These are phyloP conservation scores for Suillus luteus DNA, from an alignment of 768 basidiomycete genomes.

Conservation along the genomic window DNA sequence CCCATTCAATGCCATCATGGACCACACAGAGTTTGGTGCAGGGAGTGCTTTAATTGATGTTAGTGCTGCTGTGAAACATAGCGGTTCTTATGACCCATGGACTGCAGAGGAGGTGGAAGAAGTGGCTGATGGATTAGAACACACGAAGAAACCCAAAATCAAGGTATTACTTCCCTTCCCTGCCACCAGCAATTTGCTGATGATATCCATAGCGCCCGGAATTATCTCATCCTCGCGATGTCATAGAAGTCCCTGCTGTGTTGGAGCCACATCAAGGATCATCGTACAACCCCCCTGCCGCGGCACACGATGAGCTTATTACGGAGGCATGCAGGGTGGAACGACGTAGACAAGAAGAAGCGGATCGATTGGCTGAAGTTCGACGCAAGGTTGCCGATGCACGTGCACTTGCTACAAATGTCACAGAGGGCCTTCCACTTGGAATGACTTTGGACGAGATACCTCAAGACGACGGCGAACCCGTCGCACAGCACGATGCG, in stretches of 20 bases:
- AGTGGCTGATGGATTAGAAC: conserved; percentile 43
- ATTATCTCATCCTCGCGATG: conserved; percentile 45
- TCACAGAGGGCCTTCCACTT: conserved; percentile 41
- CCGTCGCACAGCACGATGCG: conserved; percentile 31
- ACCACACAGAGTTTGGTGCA: conserved; percentile 64
- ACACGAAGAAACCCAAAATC: conserved; percentile 41
- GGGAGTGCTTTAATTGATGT: conserved; percentile 68
- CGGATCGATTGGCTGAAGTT: conserved; percentile 51
- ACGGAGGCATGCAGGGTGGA: conserved; percentile 68
- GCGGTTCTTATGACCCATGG: conserved; percentile 72
- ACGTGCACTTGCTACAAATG: conserved; percentile 33
- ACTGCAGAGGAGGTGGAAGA: conserved; percentile 37
- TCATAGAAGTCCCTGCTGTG: conserved; percentile 67
- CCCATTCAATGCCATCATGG: conserved; percentile 70
- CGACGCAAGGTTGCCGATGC: conserved; percentile 60
- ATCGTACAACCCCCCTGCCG: conserved; percentile 85
- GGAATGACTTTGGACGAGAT: conserved; percentile 69
- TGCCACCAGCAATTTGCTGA: not conserved
- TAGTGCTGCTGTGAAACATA: conserved; percentile 68
- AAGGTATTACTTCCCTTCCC: conserved; percentile 47
- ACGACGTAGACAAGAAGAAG: conserved; percentile 53
- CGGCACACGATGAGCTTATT: conserved; percentile 72
- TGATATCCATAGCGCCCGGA: conserved; percentile 46
- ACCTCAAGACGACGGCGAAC: conserved; percentile 42
- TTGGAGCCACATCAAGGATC: conserved; percentile 76